Conservation (phyloP, 169 alveolate species). For the Cryptosporidium baileyi region DNA sequence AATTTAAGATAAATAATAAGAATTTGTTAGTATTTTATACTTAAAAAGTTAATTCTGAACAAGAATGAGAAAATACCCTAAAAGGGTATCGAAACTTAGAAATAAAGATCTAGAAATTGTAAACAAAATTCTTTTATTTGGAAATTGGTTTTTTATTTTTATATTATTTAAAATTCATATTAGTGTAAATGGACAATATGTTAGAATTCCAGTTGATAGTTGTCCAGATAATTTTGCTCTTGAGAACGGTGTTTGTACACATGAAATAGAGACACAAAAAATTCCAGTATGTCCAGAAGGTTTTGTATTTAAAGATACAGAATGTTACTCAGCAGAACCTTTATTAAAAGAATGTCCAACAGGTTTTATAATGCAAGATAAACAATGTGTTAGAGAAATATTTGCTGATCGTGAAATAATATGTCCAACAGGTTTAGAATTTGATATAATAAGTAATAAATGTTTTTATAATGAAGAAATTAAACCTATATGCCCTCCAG, state of each 20-base stretch:
- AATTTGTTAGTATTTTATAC: neutral
- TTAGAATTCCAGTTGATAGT: slow-evolving; percentile 53
- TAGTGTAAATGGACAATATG: slow-evolving; percentile 10
- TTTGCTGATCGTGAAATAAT: slow-evolving; percentile 1
- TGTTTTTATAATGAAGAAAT: slow-evolving; percentile 39
- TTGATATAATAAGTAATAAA: neutral
- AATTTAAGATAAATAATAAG: neutral
- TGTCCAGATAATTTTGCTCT: slow-evolving; percentile 63
- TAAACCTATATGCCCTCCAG: slow-evolving; percentile 32
- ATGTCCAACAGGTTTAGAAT: neutral
- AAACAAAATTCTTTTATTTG: neutral
- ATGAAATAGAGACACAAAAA: slow-evolving; percentile 53
- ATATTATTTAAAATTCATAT: neutral
- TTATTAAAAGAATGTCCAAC: slow-evolving; percentile 50
- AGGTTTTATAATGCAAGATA: slow-evolving; percentile 63
- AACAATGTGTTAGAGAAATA: slow-evolving; percentile 56
- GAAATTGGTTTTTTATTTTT: neutral
- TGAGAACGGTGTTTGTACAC: slow-evolving; percentile 47
- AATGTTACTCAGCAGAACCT: slow-evolving; percentile 56
- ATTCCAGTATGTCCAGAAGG: slow-evolving; percentile 68
- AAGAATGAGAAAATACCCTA: neutral
- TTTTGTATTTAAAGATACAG: slow-evolving; percentile 31
- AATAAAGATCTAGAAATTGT: neutral
- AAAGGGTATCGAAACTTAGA: neutral
- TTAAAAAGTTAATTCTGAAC: neutral